Conservation (phyloP, 208 protist genomes). For the Trypanosoma caninum region DNA sequence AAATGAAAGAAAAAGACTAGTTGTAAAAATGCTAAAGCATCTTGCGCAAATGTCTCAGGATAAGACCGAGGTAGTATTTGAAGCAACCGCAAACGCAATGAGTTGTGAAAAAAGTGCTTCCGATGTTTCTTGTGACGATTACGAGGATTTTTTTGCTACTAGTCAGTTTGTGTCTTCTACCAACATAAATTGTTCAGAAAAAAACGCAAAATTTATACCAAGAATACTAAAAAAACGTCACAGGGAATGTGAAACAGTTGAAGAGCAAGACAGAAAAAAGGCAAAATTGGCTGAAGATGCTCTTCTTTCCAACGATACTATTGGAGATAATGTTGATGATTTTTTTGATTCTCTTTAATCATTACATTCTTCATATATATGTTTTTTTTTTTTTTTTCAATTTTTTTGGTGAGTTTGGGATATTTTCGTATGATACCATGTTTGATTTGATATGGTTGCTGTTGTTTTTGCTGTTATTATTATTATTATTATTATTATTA, state of each 20-base stretch:
- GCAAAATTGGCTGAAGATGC: conserved; percentile 47
- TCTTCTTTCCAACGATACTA: conserved; percentile 31
- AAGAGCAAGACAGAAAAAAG: conserved; percentile 9
- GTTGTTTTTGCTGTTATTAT: no score
- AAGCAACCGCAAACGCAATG: background rate
- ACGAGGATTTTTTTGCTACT: conserved; percentile 4
- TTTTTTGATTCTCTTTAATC: conserved; percentile 52
- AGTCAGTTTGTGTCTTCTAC: background rate
- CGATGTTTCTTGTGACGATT: conserved; percentile 8
- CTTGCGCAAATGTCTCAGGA: conserved; percentile 3
- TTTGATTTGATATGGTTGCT: no score
- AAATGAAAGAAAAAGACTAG: conserved; percentile 61
- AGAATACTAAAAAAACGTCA: conserved; percentile 20
- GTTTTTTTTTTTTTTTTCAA: background rate
- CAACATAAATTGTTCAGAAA: background rate
- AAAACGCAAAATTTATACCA: conserved; percentile 24
- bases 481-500: conserved; percentile 14
- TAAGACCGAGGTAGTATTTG: background rate
- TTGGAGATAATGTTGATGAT: conserved; percentile 41
- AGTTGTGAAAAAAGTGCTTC: background rate
- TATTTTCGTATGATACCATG: no score
- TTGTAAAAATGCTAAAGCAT: conserved; percentile 47
- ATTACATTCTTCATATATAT: background rate
- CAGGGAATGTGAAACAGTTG: background rate
- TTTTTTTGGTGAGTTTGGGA: background rate